Evolutionary conservation across 2,329 filamentous ascomycete species (phyloP), one percentile per base, ranked within the genome.

Genomic region (Elsinoe perseae): DNA sequence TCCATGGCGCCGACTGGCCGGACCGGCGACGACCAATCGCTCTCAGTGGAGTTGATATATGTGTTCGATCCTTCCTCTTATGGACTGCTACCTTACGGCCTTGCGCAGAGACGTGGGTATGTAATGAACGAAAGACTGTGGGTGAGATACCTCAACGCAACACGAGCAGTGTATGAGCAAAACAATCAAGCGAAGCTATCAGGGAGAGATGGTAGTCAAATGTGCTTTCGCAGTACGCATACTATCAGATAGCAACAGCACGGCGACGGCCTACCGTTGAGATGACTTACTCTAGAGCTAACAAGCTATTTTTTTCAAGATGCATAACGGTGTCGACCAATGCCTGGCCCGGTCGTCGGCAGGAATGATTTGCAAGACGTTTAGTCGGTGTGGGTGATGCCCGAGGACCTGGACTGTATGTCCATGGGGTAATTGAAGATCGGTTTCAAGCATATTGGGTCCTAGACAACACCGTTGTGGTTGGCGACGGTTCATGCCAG

Each of bases 1-100:
- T 82, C 82, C 83, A 86, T 86, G 42, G 57, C 70, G 64, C 30
- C 42, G 27, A n/a, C 34, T 23, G 27, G 23, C 50, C 32, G 23
- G 52, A 53, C 50, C 34, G 23, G n/a, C 21, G 18, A 23, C 10
- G 8, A n/a, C 20, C 40, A 4, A 18, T 18, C 25, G 34, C n/a
- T 52, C 50, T 30, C 21, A 53, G 14, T 38, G 12, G 14, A n/a
- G 10, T 3, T 40, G 48, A 6, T 53, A 10, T 14, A 16, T 38
- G 32, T 38, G 34, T 25, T n/a, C 18, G 28, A 25, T 16, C 6
- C 4, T 36, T n/a, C n/a, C n/a, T 36, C 16, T 2, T 25, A n/a
- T 55, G n/a, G 10, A 28, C 38, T 34, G 28, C 44, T 50, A 27
- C 44, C 21, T 50, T 16, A 18, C 20, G 44, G 44, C 44, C 32